Evolutionary conservation across 768 basidiomycete genomes (phyloP).

Genomic region (Mrakia blollopis): DNA sequence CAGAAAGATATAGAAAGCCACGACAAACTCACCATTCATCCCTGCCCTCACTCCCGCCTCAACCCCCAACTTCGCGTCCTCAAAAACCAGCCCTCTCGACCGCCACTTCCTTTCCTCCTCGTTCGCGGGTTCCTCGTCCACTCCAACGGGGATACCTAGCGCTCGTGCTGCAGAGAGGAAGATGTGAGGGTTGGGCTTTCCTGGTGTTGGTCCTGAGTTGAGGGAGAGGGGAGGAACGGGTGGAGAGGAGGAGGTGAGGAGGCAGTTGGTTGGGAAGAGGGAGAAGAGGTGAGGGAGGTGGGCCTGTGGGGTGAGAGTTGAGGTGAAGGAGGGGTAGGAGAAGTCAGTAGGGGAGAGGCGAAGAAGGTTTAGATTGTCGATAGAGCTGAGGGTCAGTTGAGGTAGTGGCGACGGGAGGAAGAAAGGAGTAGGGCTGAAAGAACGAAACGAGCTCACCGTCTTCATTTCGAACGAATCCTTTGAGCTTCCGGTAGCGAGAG

Average conservation of each 20-base stretch:
- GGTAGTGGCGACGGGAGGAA: not conserved
- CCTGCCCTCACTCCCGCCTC: slow-evolving; percentile 77
- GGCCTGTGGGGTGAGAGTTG: not conserved
- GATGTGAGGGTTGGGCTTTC: slow-evolving; percentile 79
- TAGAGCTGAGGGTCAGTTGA: no score
- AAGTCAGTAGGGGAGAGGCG: no score
- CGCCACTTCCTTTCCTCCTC: slow-evolving; percentile 52
- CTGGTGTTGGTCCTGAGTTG: slow-evolving; percentile 38
- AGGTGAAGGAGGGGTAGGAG: not conserved
- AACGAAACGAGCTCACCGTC: slow-evolving; percentile 44
- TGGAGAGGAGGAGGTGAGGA: slow-evolving; percentile 25
- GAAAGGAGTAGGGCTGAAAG: not conserved
- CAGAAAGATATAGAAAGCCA: not conserved
- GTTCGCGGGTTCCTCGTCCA: slow-evolving; percentile 37
- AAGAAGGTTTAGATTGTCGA: no score
- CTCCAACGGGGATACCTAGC: slow-evolving; percentile 44
- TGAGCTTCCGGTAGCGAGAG: slow-evolving; percentile 68
- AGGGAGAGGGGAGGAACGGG: slow-evolving; percentile 21
- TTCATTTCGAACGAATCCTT: slow-evolving; percentile 65
- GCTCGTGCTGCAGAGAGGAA: slow-evolving; percentile 68
- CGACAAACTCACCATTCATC: slow-evolving; percentile 75
- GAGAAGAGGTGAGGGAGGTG: slow-evolving; percentile 26
- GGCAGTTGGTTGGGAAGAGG: slow-evolving; percentile 9
- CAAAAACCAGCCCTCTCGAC: slow-evolving; percentile 67
- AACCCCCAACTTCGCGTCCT: slow-evolving; percentile 72